Evolutionary conservation across 2,329 filamentous ascomycete genomes (phyloP).

Genomic region (Lasiodiplodia hormozganensis): DNA sequence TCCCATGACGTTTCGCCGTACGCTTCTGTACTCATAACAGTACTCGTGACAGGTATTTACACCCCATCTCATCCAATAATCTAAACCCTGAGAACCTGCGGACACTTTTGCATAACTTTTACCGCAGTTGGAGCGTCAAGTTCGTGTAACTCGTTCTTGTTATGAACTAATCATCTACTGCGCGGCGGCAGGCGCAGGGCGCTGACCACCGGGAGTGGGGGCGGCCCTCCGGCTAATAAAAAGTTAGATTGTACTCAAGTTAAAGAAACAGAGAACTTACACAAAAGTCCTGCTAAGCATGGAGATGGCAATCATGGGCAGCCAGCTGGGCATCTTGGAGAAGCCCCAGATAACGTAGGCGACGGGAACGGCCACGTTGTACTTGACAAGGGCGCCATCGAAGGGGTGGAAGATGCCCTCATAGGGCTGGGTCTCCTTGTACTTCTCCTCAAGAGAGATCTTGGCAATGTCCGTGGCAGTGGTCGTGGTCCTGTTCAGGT

Average conservation of each 20-base stretch:
- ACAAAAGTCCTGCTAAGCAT: conserved; percentile 77
- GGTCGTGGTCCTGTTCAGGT: conserved; percentile 73
- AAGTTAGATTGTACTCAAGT: not conserved
- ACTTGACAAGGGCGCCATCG: conserved; percentile 70
- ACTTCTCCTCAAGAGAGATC: conserved; percentile 66
- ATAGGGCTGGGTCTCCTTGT: conserved; percentile 58
- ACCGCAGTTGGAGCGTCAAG: conserved; percentile 4
- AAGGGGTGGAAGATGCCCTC: conserved; percentile 80
- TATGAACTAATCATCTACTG: not conserved
- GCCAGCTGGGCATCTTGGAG: conserved; percentile 69
- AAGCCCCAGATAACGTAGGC: conserved; percentile 72
- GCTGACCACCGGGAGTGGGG: conserved; percentile 7
- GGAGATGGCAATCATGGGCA: conserved; percentile 77
- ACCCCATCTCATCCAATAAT: conserved; percentile 15
- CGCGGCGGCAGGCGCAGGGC: conserved; percentile 22
- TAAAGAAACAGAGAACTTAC: conserved; percentile 59
- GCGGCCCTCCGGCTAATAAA: conserved; percentile 12
- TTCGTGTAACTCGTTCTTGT: not conserved
- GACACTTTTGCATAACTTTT: not conserved
- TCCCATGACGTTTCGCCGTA: conserved; percentile 27
- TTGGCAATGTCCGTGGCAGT: conserved; percentile 69
- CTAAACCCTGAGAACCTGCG: conserved; percentile 6
- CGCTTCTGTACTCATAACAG: conserved; percentile 27
- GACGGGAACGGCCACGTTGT: conserved; percentile 67
- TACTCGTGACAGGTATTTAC: conserved; percentile 28